Percentiles rank a stretch among this genome's conserved stretches.
Conservation (phyloP, 805 yeast species). For the Blastobotrys robertii region DNA sequence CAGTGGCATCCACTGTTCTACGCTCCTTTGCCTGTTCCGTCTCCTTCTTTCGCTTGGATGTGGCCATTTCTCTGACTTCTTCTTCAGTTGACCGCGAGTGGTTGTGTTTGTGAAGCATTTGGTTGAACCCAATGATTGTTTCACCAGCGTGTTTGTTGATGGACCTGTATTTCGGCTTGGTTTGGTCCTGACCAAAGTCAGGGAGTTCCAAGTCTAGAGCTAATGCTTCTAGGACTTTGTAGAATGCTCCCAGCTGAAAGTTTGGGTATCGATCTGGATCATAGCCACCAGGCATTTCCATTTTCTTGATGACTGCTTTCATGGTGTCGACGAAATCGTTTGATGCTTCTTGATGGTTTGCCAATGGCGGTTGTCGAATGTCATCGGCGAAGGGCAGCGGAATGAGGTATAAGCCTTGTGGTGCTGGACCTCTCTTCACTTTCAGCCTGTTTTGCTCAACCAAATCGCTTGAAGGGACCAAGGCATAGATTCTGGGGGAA, state of each 20-base stretch:
- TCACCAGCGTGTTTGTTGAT: conserved; percentile 19
- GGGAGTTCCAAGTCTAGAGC: conserved; percentile 49
- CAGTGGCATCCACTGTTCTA: not conserved
- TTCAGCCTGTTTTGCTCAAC: conserved; percentile 9
- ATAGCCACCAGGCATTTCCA: conserved; percentile 40
- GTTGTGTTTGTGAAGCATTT: not conserved
- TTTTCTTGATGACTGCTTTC: conserved; percentile 29
- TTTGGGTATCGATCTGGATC: conserved; percentile 40
- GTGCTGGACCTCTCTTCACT: conserved; percentile 23
- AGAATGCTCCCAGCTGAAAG: conserved; percentile 19
- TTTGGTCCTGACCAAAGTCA: conserved; percentile 15
- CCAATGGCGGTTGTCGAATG: conserved; percentile 51
- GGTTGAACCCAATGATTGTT: conserved; percentile 7
- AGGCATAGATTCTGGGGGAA: conserved; percentile 46
- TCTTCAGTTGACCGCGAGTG: not conserved
- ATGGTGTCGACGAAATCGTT: conserved; percentile 19
- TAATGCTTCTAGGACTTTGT: conserved; percentile 51
- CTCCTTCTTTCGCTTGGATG: not conserved
- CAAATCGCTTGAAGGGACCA: conserved; percentile 36
- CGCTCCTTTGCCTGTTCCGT: not conserved
- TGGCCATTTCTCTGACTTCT: not conserved
- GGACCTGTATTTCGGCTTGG: conserved; percentile 19
- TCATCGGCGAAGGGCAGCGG: conserved; percentile 69
- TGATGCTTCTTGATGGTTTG: conserved; percentile 14
- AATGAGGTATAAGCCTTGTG: conserved; percentile 67